Base-by-base conservation (phyloP, 306 rosid species). In the Vachellia collinsii region DNA sequence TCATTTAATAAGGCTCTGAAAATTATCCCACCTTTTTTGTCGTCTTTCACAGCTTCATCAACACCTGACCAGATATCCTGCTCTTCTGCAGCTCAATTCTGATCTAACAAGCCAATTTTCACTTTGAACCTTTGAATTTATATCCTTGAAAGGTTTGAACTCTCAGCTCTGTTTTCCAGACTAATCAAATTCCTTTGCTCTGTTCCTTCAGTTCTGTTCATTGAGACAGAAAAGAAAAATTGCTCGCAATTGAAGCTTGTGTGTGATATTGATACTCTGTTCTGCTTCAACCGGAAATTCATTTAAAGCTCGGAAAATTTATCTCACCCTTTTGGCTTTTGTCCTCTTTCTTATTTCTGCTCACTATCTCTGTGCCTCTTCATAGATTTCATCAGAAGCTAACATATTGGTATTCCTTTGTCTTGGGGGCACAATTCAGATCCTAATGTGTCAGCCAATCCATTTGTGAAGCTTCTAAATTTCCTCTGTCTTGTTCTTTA, bases 11-110 rank as follows among this genome's bases (percentile, higher is more conserved):
- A 46, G 70, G 29, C 36, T 65, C 85, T 65, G 61, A 83, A 58
- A 81, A 72, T 74, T 58, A 66, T 76, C 76, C 64, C 20, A 53
- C 56, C 54, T 73, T 87, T 29, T 87, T 86, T 80, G 82, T 89
- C 87, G 13, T 87, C 48, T 77, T 90, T 70, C 82, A 42, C 79
- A 80, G 71, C 80, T 65, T 81, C 74, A 39, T 68, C 82, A 75
- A 77, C 74, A 65, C 58, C 66, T 42, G 53, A 72, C n/a, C 34
- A 29, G 34, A 29, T 29, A 56, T 29, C 77, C 65, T 25, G 6
- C 75, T 64, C 69, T 12, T 16, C 51, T 23, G 4, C 63, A 44
- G 23, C 13, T 51, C 61, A 61, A 41, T 68, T 85, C 34, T 20
- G 74, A 69, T 69, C 74, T 22, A 42, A 42, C 47, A 20, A 11